These are phyloP conservation scores for Coix lacrymajobi DNA, from an alignment of 176 grass and related monocot species.

Conservation along the genomic window DNA sequence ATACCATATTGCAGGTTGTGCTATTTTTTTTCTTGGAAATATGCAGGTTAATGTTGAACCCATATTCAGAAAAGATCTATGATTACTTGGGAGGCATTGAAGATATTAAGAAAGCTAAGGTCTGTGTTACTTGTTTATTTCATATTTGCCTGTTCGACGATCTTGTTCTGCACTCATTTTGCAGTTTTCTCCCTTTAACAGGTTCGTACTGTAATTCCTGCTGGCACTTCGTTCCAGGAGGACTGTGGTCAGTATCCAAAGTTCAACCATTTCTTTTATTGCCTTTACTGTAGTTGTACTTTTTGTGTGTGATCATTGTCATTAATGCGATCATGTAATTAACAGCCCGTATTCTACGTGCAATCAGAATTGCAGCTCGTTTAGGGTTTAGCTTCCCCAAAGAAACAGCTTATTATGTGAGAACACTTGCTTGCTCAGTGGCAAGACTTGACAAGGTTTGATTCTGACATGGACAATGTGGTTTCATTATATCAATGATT, in stretches of 20 bases:
- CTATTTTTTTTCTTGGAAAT: constrained; percentile 16
- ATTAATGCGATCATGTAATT: constrained; percentile 47
- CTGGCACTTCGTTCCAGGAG: constrained; percentile 74
- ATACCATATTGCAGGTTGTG: constrained; percentile 3
- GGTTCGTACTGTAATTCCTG: constrained; percentile 84
- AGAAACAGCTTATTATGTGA: constrained; percentile 94
- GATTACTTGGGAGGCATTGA: constrained; percentile 94
- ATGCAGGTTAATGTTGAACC: constrained; percentile 91
- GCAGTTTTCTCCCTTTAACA: constrained; percentile 15
- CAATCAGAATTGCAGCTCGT: constrained; percentile 99
- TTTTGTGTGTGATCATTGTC: constrained; percentile 16
- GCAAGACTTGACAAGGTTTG: constrained; percentile 81
- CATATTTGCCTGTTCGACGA: constrained; percentile 19
- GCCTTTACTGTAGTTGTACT: background rate
- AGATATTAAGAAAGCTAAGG: constrained; percentile 86
- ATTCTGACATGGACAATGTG: constrained; percentile 10
- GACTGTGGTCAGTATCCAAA: constrained; percentile 67
- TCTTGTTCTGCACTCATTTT: constrained; percentile 4
- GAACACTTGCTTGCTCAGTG: constrained; percentile 68
- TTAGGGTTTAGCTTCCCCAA: constrained; percentile 87
- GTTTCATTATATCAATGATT: constrained; percentile 7
- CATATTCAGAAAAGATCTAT: constrained; percentile 84
- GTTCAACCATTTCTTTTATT: constrained; percentile 7
- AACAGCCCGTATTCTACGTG: constrained; percentile 97
- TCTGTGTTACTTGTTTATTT: constrained; percentile 35